These are phyloP conservation scores for Aspergillus coremiiformis DNA, from an alignment of 495 filamentous ascomycete genomes.

Conservation along the genomic window DNA sequence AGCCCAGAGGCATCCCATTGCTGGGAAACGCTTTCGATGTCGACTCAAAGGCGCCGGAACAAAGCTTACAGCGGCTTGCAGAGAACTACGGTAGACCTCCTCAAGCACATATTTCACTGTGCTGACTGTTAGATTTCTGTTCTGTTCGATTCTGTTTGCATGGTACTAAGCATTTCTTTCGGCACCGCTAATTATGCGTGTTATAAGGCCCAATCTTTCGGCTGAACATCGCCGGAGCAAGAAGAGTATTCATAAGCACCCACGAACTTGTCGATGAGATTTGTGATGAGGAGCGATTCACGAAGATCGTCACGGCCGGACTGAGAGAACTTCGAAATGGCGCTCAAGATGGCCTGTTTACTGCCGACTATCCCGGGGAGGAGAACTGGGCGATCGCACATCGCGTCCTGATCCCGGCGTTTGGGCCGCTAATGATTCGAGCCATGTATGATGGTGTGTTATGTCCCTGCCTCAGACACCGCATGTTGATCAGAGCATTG, in stretches of 20 bases:
- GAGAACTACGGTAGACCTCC: constrained; percentile 50
- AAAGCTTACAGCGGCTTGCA: constrained; percentile 47
- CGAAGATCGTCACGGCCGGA: constrained; percentile 43
- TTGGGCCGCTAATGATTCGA: constrained; percentile 62
- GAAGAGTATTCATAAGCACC: constrained; percentile 34
- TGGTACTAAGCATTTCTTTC: neutral
- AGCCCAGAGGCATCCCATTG: constrained; percentile 55
- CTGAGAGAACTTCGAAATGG: constrained; percentile 52
- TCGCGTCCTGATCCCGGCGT: constrained; percentile 57
- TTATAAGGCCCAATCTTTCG: constrained; percentile 50
- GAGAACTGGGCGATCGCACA: constrained; percentile 67
- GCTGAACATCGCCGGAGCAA: constrained; percentile 20
- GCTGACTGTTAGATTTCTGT: neutral
- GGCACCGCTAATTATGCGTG: neutral
- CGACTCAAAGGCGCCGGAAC: constrained; percentile 44
- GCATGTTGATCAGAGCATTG: neutral
- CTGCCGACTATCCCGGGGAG: constrained; percentile 49
- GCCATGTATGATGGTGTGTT: constrained; percentile 53
- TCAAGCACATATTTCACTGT: neutral
- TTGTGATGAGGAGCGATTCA: constrained; percentile 61
- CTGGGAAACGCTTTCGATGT: constrained; percentile 60
- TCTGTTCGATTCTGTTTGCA: neutral
- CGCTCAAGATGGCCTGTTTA: constrained; percentile 62
- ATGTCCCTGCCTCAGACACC: neutral
- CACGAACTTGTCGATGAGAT: constrained; percentile 56